These are phyloP conservation scores for Irpex sp. DNA, from an alignment of 1,284 basidiomycete species.

Conservation along the genomic window DNA sequence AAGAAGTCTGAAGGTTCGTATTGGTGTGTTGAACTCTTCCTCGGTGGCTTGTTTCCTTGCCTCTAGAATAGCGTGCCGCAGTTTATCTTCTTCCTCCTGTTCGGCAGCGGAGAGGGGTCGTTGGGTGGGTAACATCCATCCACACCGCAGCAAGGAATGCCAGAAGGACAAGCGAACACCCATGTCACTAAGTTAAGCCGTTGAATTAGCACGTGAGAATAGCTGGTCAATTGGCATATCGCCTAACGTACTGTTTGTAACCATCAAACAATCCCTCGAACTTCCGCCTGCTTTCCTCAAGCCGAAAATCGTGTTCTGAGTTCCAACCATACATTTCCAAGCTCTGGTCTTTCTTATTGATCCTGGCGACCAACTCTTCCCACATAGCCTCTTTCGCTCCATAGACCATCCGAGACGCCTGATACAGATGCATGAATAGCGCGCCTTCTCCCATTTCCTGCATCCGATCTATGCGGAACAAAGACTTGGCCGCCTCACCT, in stretches of 20 bases:
- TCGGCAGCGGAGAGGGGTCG: conserved; percentile 63
- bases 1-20: conserved; percentile 56
- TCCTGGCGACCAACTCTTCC: conserved; percentile 44
- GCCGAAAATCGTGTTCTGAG: conserved; percentile 48
- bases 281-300: conserved; percentile 41
- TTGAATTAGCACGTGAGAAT: not conserved
- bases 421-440: conserved; percentile 67
- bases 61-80: conserved; percentile 60
- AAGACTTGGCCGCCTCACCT: conserved; percentile 12
- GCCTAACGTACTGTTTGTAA: conserved; percentile 47
- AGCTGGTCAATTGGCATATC: conserved; percentile 1
- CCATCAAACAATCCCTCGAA: conserved; percentile 62
- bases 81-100: conserved; percentile 59
- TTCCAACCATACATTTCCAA: conserved; percentile 63
- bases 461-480: conserved; percentile 44
- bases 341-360: conserved; percentile 47
- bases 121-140: conserved; percentile 56
- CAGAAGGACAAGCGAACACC: conserved; percentile 63
- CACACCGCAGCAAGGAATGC: conserved; percentile 57
- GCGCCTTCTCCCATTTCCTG: conserved; percentile 51
- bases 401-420: conserved; percentile 57
- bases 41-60: conserved; percentile 48
- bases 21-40: conserved; percentile 53
- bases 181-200: conserved; percentile 50
- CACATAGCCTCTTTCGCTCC: conserved; percentile 75